Evolutionary conservation across 306 rosid genomes (phyloP), one percentile per base, ranked within the genome.

Genomic region (Acacia acuminata): DNA sequence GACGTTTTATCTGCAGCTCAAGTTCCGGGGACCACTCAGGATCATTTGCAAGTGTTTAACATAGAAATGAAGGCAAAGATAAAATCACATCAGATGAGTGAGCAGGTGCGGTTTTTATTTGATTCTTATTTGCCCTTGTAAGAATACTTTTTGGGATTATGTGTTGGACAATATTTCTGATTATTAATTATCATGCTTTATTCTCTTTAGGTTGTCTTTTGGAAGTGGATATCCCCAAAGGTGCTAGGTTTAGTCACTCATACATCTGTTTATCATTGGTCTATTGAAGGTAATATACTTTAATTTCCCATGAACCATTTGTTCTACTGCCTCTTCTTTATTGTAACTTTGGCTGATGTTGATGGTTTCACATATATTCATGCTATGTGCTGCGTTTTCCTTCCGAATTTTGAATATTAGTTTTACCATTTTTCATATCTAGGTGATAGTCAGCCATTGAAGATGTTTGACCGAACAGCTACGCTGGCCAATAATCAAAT

Each of bases 191-290:
- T 47, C 10, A 38, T 45, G 40, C 16, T 79, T 27, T 5, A 40
- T 53, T 82, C 63, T 50, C 55, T 78, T 32, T 80, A 93, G 97
- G 84, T 93, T 80, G 97, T 93, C 66, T 93, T 93, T 82, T 93
- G 95, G 95, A 93, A 91, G 88, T 93, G 97, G 95, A 81, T 93
- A 83, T 84, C 95, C 27, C 84, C 94, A 27, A 90, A 87, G 81
- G 19, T 44, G 53, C 53, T 93, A 69, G 97, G 95, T 51, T 70
- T 93, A 64, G 95, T 93, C 71, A 93, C 97, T 25, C 95, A 83
- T 65, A 76, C 92, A 34, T 88, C 93, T 64, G 97, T 89, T 32
- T 91, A 88, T 85, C 97, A 93, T 82, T 93, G 97, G 97, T 88
- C 92, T 32, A 81, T 91, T 74, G 97, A 93, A 78, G 97, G 97